Evolutionary conservation across 768 basidiomycete genomes (phyloP).

Genomic region (Panellus pusillus): DNA sequence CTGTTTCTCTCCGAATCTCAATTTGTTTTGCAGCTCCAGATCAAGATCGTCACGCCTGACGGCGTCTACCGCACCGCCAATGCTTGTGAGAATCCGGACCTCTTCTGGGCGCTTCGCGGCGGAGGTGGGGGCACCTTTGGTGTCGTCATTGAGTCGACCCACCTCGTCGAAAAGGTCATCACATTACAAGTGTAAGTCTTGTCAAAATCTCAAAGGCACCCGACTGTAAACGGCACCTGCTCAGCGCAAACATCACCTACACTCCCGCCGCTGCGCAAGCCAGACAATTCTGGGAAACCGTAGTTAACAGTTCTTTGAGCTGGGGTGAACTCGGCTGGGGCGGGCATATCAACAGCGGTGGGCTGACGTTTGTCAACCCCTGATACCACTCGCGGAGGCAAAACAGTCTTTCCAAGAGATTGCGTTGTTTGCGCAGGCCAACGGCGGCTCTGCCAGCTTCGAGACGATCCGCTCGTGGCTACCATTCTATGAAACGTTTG

Average conservation of each 20-base stretch:
- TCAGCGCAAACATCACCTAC: slow-evolving; percentile 9
- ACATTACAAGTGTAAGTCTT: slow-evolving; percentile 8
- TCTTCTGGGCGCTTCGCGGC: slow-evolving; percentile 46
- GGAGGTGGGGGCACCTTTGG: slow-evolving; percentile 40
- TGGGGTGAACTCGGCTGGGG: slow-evolving; percentile 14
- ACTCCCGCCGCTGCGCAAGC: background rate
- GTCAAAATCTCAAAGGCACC: too few relatives aligned
- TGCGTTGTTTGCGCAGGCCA: background rate
- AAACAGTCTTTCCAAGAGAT: background rate
- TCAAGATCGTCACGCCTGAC: slow-evolving; percentile 43
- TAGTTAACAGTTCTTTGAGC: slow-evolving; percentile 3
- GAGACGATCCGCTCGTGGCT: slow-evolving; percentile 4
- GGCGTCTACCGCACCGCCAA: slow-evolving; percentile 39
- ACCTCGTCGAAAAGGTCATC: slow-evolving; percentile 3
- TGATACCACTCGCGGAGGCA: background rate
- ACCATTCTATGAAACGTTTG: background rate
- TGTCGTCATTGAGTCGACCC: slow-evolving; percentile 14
- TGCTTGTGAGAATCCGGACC: slow-evolving; percentile 38
- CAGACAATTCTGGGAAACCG: background rate
- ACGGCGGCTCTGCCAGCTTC: background rate
- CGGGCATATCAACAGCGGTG: slow-evolving; percentile 8
- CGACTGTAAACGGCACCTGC: too few relatives aligned
- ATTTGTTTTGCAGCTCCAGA: slow-evolving; percentile 22
- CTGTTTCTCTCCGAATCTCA: too few relatives aligned
- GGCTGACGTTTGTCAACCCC: slow-evolving; percentile 10